Base-by-base conservation (phyloP, 2,329 filamentous ascomycete species). In the Calonectria hawksworthii region DNA sequence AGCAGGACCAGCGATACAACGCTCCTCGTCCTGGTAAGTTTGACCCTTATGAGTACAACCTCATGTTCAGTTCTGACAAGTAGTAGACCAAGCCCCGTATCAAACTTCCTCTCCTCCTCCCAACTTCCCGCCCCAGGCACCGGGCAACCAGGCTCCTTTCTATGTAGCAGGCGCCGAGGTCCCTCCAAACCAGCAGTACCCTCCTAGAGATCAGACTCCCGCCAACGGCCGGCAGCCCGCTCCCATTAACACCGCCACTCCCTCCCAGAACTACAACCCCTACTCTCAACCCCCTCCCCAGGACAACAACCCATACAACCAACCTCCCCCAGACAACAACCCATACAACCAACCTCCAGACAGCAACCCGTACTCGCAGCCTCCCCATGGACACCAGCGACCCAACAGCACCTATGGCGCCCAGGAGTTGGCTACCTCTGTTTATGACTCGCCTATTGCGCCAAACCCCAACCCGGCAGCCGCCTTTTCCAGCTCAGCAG, bases 361-460 rank as follows among this genome's bases (percentile, higher is more conserved):
- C 63, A 61, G 34, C 73, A 85, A 82, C 47, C 83, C 87, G 8
- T 91, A 90, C 76, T 81, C 84, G 52, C 89, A 83, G 83, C 88
- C 84, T 69, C 86, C 84, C 72, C 76, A 41, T 21, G 56, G 56
- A 41, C 56, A 63, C 44, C 91, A 91, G 72, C 91, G 90, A 21
- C 93, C 92, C 4, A 90, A 93, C 81, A 93, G 92, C 83, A 94
- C 91, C 14, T 94, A 94, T 79, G 92, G 93, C 34, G 91, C 94
- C 0, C 94, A 96, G 84, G 94, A 96, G 85, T 88, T 96, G 61
- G 93, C 94, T 32, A 95, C 94, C 0, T 94, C 94, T 1, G 92
- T 91, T 13, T 96, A 96, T 81, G 94, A 96, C 83, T 94, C 94
- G 4, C 94, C 94, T 52, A 89, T 94, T 50, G 91, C 88, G 16